phyloP scores from a whole-genome alignment of 371 early-diverging fungal genomes.

The Mortierella sp. region DNA sequence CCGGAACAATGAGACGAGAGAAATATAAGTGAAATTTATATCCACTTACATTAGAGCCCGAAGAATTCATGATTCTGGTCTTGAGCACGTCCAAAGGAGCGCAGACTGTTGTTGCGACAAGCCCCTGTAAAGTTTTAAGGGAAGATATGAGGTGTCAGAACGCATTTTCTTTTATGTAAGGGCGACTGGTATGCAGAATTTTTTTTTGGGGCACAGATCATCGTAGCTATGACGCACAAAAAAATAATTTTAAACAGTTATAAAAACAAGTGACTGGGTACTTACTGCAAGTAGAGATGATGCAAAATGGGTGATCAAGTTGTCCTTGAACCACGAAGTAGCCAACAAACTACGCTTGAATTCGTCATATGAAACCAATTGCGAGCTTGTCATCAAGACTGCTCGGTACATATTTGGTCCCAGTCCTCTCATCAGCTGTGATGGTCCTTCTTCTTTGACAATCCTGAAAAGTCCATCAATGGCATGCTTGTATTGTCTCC shows the following conservation, averaged over 20 bases:
- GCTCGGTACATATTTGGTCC: constrained; percentile 83
- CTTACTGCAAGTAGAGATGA: constrained; percentile 83
- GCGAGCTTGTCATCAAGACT: constrained; percentile 83
- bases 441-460: constrained; percentile 73
- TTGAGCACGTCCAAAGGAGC: constrained; percentile 93
- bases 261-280: constrained; percentile 8
- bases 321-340: constrained; percentile 72
- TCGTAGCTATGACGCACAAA: neutral
- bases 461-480: constrained; percentile 81
- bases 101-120: constrained; percentile 91
- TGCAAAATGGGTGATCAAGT: constrained; percentile 76
- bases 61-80: constrained; percentile 88
- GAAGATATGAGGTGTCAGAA: neutral
- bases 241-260: neutral
- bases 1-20: constrained; percentile 8
- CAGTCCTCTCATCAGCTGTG: constrained; percentile 77
- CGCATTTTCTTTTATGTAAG: neutral
- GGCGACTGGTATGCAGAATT: neutral
- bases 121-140: constrained; percentile 63
- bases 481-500: constrained; percentile 82
- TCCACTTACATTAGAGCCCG: constrained; percentile 50
- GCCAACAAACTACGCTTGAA: constrained; percentile 75
- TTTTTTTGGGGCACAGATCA: neutral
- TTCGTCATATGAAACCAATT: constrained; percentile 80
- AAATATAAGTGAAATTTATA: neutral